A percentile compares a stretch with the other conserved stretches of the same genome.
Conservation (phyloP, 2,329 filamentous ascomycete genomes). For the Curvularia hawaiiensis region DNA sequence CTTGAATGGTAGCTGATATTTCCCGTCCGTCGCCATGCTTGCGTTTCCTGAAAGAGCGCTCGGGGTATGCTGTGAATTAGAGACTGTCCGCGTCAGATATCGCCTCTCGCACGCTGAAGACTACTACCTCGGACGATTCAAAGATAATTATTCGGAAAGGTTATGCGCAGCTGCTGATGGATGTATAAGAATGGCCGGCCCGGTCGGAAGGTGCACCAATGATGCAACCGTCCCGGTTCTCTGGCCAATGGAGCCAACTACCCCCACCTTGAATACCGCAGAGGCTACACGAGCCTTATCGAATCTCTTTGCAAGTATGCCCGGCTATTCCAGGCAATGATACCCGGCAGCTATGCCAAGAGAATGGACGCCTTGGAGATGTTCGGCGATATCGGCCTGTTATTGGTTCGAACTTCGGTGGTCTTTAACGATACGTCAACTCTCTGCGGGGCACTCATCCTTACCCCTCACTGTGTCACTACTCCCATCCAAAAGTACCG, state of each 20-base stretch:
- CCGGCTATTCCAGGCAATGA: conserved; percentile 13
- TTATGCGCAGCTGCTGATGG: background rate
- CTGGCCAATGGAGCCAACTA: conserved; percentile 1
- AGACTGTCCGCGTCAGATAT: background rate
- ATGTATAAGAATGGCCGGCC: background rate
- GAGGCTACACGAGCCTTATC: conserved; percentile 5
- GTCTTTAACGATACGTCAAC: conserved; percentile 18
- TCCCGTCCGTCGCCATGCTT: conserved; percentile 33
- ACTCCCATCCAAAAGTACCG: conserved; percentile 8
- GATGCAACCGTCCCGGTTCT: background rate
- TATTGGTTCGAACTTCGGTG: conserved; percentile 22
- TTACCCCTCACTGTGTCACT: conserved; percentile 24
- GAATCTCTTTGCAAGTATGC: conserved; percentile 8
- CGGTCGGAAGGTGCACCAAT: background rate
- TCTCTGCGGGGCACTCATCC: conserved; percentile 11
- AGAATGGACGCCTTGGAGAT: background rate
- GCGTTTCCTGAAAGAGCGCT: background rate
- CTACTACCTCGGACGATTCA: background rate
- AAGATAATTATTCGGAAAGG: background rate
- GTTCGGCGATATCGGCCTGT: conserved; percentile 11
- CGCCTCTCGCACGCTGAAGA: background rate
- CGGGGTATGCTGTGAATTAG: background rate
- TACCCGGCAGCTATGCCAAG: conserved; percentile 1
- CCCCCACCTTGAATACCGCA: conserved; percentile 28
- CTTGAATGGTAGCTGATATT: conserved; percentile 52